Base-by-base conservation (phyloP, 2,329 filamentous ascomycete genomes). In the Cercospora brassicicola region DNA sequence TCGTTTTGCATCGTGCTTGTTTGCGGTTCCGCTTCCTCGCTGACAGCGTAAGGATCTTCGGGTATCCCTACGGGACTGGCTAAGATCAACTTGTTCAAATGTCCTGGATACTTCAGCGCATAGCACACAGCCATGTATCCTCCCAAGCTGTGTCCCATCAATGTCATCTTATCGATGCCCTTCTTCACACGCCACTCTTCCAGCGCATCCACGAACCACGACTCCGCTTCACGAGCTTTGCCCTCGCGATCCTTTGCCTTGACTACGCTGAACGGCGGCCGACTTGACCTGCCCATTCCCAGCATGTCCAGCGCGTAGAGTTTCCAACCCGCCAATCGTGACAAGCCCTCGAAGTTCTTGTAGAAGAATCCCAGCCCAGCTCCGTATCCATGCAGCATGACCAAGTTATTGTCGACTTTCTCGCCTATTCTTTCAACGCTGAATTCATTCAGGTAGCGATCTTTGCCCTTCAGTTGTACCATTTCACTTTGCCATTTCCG, bases 321-420 rank as follows among this genome's bases (percentile, higher is more conserved):
- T 76, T 92, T 94, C 89, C 95, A 96, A 30, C 94, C 93, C 30
- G 86, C 84, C 0, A 89, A 82, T 18, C 94, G 89, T 56, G 90
- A 94, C 36, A 99, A 82, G 5, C 90, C 89, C 79, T 99, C 95
- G 69, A 96, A 97, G 78, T 99, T 99, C 82, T 95, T 94, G 85
- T 97, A 99, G 84, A 96, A 99, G 81, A 99, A 98, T 23, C 94
- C 95, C 0, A 99, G 85, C 0, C 95, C 95, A 2, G 95, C 95
- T 57, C 95, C 95, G 79, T 99, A 99, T 69, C 95, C 95, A 78
- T 99, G 95, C 4, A 99, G 83, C 88, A 99, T 96, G 55, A 99
- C 94, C 15, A 99, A 84, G 53, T 92, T 95, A 76, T 98, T 90
- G 57, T 96, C 90, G 0, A 88, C 87, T 4, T 89, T 81, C 77